phyloP scores from a whole-genome alignment of 768 basidiomycete species.

The Leucosporidium yakuticum region DNA sequence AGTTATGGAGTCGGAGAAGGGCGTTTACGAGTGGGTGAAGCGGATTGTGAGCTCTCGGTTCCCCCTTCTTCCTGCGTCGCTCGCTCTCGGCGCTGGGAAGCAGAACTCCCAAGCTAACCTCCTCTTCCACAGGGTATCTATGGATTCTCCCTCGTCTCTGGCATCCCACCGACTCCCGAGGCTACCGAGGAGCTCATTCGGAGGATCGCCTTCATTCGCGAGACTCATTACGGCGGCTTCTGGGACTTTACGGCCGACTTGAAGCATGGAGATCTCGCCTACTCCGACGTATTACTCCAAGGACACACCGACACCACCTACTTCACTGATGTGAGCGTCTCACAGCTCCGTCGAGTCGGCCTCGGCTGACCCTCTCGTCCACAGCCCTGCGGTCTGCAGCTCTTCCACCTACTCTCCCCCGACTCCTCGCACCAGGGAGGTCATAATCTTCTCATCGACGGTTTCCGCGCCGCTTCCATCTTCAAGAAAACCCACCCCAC shows the following conservation, averaged over 20 bases:
- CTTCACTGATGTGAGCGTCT: constrained; percentile 52
- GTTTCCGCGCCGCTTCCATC: constrained; percentile 81
- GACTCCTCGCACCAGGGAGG: constrained; percentile 64
- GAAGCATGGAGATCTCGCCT: constrained; percentile 86
- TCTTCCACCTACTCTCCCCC: constrained; percentile 82
- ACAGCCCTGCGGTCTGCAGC: constrained; percentile 88
- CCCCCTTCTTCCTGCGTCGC: background rate
- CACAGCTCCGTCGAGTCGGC: background rate
- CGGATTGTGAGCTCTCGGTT: constrained; percentile 57
- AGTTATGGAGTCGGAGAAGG: constrained; percentile 63
- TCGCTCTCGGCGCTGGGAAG: background rate
- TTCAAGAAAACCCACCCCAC: constrained; percentile 67
- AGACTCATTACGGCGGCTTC: constrained; percentile 87
- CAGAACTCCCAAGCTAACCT: background rate
- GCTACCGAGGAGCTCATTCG: constrained; percentile 71
- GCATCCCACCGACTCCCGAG: constrained; percentile 71
- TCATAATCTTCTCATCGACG: constrained; percentile 85
- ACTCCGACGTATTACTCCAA: constrained; percentile 76
- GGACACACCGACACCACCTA: constrained; percentile 78
- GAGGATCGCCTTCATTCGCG: constrained; percentile 78
- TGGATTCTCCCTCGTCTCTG: constrained; percentile 81
- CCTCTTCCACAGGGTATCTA: constrained; percentile 58
- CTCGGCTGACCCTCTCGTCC: constrained; percentile 4
- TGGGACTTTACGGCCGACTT: constrained; percentile 96
- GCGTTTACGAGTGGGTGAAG: constrained; percentile 71